Evolutionary conservation across 2,329 filamentous ascomycete genomes (phyloP), one percentile per base, ranked within the genome.

Genomic region (Diaporthe velutina): DNA sequence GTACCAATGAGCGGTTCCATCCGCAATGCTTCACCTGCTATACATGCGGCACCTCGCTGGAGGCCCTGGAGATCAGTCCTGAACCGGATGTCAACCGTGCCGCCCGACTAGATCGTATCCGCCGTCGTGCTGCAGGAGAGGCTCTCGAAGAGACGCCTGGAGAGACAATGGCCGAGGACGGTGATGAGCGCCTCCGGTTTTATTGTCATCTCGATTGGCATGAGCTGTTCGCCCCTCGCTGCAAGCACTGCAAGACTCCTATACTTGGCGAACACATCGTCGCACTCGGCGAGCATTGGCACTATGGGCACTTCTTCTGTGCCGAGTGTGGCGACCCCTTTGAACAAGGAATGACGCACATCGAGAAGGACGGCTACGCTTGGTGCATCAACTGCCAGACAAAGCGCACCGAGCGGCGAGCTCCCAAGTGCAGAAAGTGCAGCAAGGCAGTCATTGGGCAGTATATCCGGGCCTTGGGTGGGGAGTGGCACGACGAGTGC

Each of bases 181-280:
- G 93, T 55, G 93, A 96, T 81, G 89, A 90, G 50, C 88, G 91
- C 15, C 85, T 95, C 60, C 92, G 96, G 15, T 98, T 98, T 89
- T 99, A 94, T 86, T 99, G 97, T 84, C 96, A 98, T 82, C 90
- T 99, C n/a, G 97, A 99, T 86, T 99, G 96, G 90, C 97, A 99
- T 83, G 97, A 99, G 84, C 87, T 94, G 71, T 99, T 95, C 84
- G 95, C 94, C 42, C 97, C 97, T 6, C 92, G 95, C 55, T 99
- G 97, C 89, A 97, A 97, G 85, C 95, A 94, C 83, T 99, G 97
- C 90, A 95, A 94, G 83, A 99, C 97, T 10, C 96, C 97, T 4
- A 99, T 99, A 80, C 92, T 98, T 78, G 96, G 96, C 55, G 96
- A 98, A 84, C 95, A 98, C 78, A 93, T 98, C 42, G 93, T 98